phyloP scores from a whole-genome alignment of 257 asterid genomes.

The Avicennia marina region DNA sequence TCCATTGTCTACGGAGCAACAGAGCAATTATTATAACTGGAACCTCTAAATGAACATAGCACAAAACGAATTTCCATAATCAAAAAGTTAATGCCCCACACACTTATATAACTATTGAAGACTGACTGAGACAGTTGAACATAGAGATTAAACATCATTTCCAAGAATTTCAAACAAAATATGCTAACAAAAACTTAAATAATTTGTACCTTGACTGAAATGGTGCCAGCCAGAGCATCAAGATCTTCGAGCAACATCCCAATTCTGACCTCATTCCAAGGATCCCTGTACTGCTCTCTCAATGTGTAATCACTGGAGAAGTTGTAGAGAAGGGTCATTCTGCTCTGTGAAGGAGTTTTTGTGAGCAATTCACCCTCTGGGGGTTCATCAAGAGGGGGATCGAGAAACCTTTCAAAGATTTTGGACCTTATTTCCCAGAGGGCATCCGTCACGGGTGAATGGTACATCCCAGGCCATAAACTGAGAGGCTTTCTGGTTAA shows the following conservation, averaged over 20 bases:
- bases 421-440: slow-evolving; percentile 90
- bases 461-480: slow-evolving; percentile 98
- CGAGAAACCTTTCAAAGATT: slow-evolving; percentile 80
- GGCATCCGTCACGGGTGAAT: slow-evolving; percentile 87
- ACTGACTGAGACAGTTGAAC: too few relatives aligned
- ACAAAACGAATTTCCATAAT: too few relatives aligned
- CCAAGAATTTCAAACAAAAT: not conserved
- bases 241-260: slow-evolving; percentile 97
- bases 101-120: too few relatives aligned
- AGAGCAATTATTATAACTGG: too few relatives aligned
- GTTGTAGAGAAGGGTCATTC: slow-evolving; percentile 64
- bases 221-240: slow-evolving; percentile 97
- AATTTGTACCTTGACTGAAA: slow-evolving; percentile 68
- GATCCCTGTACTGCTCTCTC: slow-evolving; percentile 95
- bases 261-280: slow-evolving; percentile 96
- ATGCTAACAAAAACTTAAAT: not conserved
- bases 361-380: slow-evolving; percentile 79
- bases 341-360: slow-evolving; percentile 57
- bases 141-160: slow-evolving; percentile 7
- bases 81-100: too few relatives aligned
- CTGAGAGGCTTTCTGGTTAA: slow-evolving; percentile 64
- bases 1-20: too few relatives aligned
- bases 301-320: slow-evolving; percentile 68
- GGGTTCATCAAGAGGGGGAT: slow-evolving; percentile 94
- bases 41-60: too few relatives aligned